Evolutionary conservation across 2,329 filamentous ascomycete genomes (phyloP).

Genomic region (Fusarium hostae): DNA sequence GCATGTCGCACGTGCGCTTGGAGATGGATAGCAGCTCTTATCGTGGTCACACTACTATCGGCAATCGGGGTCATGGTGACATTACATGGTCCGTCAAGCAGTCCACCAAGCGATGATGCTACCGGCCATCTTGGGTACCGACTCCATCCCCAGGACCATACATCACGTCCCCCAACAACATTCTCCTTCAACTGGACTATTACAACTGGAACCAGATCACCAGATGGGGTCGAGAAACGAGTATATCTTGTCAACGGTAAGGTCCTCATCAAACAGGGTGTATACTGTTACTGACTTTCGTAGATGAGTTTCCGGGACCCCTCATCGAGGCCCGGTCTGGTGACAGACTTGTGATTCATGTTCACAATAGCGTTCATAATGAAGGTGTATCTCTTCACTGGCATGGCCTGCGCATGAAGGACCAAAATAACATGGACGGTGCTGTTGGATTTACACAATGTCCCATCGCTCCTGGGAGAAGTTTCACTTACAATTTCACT

Average conservation of each 20-base stretch:
- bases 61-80: background rate
- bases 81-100: background rate
- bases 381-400: conserved; percentile 1
- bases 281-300: accelerated
- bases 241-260: conserved; percentile 9
- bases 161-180: background rate
- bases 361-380: background rate
- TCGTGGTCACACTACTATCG: background rate
- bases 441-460: conserved; percentile 10
- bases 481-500: background rate
- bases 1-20: background rate
- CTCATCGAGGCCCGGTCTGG: background rate
- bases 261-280: accelerated
- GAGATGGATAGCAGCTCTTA: background rate
- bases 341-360: background rate
- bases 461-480: accelerated
- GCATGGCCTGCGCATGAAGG: background rate
- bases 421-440: conserved; percentile 2
- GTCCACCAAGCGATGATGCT: accelerated
- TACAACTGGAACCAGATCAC: background rate
- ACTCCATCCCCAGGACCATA: background rate
- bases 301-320: background rate
- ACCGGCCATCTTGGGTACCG: background rate
- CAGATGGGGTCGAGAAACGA: background rate
- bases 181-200: background rate